These are phyloP conservation scores for Talaromyces ruber DNA, from an alignment of 495 filamentous ascomycete genomes.

Conservation along the genomic window DNA sequence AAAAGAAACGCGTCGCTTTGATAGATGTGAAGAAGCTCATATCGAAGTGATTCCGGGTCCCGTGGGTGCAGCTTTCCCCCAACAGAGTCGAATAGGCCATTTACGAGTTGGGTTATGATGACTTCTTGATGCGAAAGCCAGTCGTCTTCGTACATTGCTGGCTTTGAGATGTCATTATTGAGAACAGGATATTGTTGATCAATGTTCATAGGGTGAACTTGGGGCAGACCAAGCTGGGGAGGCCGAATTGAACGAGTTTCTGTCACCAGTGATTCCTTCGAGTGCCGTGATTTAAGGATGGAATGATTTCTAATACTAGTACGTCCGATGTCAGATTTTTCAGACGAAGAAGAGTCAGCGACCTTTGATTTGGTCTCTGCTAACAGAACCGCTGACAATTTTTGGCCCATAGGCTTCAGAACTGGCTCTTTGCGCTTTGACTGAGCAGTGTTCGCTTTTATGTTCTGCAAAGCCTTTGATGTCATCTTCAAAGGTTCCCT, in stretches of 20 bases:
- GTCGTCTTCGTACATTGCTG: constrained; percentile 55
- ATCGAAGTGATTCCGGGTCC: constrained; percentile 27
- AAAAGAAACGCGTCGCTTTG: constrained; percentile 41
- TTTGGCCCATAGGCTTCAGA: background rate
- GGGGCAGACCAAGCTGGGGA: background rate
- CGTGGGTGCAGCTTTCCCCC: constrained; percentile 8
- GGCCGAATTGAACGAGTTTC: background rate
- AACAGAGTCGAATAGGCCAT: constrained; percentile 40
- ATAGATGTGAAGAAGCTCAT: constrained; percentile 44
- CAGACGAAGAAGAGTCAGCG: background rate
- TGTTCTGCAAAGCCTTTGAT: background rate
- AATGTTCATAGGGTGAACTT: constrained; percentile 1
- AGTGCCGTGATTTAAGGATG: background rate
- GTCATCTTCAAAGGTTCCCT: background rate
- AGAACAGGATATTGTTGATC: constrained; percentile 44
- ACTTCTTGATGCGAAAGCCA: constrained; percentile 59
- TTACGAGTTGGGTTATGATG: constrained; percentile 52
- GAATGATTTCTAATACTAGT: background rate
- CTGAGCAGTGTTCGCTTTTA: background rate
- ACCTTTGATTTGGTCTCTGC: background rate
- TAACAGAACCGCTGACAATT: background rate
- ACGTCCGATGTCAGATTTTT: background rate
- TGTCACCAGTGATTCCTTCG: background rate
- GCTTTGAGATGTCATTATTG: constrained; percentile 42
- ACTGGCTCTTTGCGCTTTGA: too few relatives aligned